Evolutionary conservation across 202 grass and related monocot species (phyloP).

Genomic region (Dendrocalamus latiflorus): DNA sequence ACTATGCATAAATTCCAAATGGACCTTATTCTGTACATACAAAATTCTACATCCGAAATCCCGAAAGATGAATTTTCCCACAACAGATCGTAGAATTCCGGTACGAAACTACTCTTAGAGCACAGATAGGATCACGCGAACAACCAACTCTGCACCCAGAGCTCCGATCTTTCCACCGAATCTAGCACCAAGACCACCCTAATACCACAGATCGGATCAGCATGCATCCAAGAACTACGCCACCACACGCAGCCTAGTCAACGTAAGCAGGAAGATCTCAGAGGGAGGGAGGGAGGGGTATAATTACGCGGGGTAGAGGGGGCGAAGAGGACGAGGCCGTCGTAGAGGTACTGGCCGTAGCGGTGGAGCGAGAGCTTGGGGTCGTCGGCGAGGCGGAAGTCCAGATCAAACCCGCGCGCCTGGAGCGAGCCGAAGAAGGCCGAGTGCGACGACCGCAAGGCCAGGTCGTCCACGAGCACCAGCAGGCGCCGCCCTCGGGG

Average conservation of each 20-base stretch:
- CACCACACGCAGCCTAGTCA: not conserved
- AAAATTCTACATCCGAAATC: not conserved
- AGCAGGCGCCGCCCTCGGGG: conserved; percentile 70
- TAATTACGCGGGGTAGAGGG: no score
- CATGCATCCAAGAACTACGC: not conserved
- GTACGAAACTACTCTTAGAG: not conserved
- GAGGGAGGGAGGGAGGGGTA: not conserved
- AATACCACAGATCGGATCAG: conserved; percentile 21
- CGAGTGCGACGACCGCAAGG: conserved; percentile 88
- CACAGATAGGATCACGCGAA: not conserved
- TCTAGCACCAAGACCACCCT: not conserved
- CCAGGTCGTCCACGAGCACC: conserved; percentile 87
- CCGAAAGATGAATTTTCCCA: not conserved
- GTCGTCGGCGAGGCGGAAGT: no score
- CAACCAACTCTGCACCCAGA: not conserved
- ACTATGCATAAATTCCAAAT: not conserved
- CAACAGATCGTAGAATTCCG: not conserved
- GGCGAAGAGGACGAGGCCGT: no score
- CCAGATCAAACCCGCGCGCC: no score
- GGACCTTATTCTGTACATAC: not conserved
- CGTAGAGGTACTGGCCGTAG: no score
- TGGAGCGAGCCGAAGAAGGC: conserved; percentile 75
- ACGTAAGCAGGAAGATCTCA: not conserved
- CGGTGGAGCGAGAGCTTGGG: no score
- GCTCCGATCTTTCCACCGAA: not conserved